Evolutionary conservation across 1,284 basidiomycete genomes (phyloP), one percentile per base, ranked within the genome.

Genomic region (Rhodofomes roseus): DNA sequence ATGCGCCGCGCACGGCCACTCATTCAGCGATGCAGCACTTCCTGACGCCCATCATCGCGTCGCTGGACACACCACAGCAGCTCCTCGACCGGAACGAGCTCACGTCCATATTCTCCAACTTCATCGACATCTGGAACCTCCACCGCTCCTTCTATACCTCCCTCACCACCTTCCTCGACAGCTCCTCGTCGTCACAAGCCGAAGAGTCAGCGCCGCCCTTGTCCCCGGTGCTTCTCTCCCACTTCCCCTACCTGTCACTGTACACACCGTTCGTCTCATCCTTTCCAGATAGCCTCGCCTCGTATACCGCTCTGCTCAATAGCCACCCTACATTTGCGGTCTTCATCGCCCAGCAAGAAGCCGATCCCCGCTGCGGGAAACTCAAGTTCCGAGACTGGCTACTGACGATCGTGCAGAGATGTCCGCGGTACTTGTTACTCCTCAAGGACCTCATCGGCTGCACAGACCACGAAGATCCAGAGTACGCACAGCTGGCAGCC

Each of bases 111-210:
- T 96, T 96, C 72, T 89, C 88, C 63, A 95, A 95, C 72, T 95
- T 96, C 68, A 86, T 91, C 69, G 93, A 96, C 75, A 95, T 96
- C 51, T 90, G 92, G 84, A 92, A 93, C 66, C 80, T 96, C 57
- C 92, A 94, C 73, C 87, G 83, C 55, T 86, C 90, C n/a, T 87
- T 94, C 68, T 84, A 87, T 62, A 76, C 81, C 16, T 81, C 86
- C 3, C 79, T 93, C 29, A 78, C 79, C 6, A 68, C 74, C 39
- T 75, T 82, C 60, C 71, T 87, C 37, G 69, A 71, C 65, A 62
- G 73, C 36, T 65, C 70, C 62, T 62, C 68, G 54, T 62, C 67
- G 40, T 58, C 62, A 5, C 62, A 48, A 27, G 39, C 62, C 11
- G 55, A 60, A 25, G 66, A 63, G 25, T 22, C 60, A 6, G 68